Evolutionary conservation across 2,329 filamentous ascomycete genomes (phyloP).

Genomic region (Paecilomyces formosus): DNA sequence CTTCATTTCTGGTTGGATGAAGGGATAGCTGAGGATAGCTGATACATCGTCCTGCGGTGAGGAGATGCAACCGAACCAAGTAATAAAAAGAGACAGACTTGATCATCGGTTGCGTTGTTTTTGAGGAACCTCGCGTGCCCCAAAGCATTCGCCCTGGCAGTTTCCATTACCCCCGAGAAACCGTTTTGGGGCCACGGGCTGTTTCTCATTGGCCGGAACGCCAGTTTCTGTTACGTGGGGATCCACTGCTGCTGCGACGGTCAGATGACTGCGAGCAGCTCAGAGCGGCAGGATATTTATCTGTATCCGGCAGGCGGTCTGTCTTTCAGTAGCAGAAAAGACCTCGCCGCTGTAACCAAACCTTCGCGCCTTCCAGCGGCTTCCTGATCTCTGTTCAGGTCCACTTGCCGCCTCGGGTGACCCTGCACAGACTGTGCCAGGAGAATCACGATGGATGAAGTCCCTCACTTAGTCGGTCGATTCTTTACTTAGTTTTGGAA

Average conservation of each 20-base stretch:
- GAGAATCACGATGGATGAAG: not conserved
- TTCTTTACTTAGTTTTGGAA: no score
- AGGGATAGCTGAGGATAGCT: no score
- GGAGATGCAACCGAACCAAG: no score
- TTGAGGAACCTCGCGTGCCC: not conserved
- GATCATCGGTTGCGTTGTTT: not conserved
- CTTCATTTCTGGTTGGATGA: no score
- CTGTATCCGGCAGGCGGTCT: not conserved
- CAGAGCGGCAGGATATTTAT: not conserved
- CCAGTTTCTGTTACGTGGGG: slow-evolving; percentile 33
- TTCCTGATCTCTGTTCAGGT: not conserved
- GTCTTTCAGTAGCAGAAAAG: no score
- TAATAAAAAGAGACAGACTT: no score
- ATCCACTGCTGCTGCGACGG: slow-evolving; percentile 9
- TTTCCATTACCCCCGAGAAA: slow-evolving; percentile 28
- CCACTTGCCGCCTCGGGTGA: slow-evolving; percentile 1
- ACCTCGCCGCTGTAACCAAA: not conserved
- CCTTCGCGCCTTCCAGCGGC: not conserved
- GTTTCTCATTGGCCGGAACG: slow-evolving; percentile 18
- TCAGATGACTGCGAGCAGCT: slow-evolving; percentile 16
- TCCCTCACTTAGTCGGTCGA: no score
- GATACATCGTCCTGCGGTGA: no score
- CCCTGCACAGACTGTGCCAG: not conserved
- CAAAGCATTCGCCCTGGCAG: not conserved
- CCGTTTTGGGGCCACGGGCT: slow-evolving; percentile 4